phyloP scores from a whole-genome alignment of 495 filamentous ascomycete species.

The Penicillium ochrochloron region DNA sequence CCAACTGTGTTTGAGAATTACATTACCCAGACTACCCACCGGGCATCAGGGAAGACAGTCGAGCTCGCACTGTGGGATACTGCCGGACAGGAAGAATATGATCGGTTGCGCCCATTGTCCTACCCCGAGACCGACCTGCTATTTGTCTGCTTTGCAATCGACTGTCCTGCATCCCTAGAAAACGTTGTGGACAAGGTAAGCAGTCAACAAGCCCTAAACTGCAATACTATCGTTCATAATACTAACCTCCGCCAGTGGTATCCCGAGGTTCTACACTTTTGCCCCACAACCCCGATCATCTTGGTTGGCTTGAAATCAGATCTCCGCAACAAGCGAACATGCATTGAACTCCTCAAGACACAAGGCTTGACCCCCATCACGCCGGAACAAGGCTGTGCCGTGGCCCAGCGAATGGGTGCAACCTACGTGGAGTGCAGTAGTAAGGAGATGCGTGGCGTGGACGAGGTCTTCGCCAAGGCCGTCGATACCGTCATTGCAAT shows the following conservation, averaged over 20 bases:
- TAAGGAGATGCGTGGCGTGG: constrained; percentile 94
- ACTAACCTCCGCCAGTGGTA: constrained; percentile 74
- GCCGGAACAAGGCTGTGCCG: constrained; percentile 81
- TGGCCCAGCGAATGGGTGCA: constrained; percentile 91
- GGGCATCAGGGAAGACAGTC: constrained; percentile 84
- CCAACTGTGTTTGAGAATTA: constrained; percentile 99
- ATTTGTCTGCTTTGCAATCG: constrained; percentile 98
- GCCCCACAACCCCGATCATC: constrained; percentile 93
- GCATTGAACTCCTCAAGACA: constrained; percentile 97
- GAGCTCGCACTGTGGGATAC: constrained; percentile 99
- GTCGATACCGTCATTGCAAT: constrained; percentile 78
- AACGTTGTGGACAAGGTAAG: constrained; percentile 98
- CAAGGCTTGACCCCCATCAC: constrained; percentile 96
- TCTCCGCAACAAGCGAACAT: constrained; percentile 88
- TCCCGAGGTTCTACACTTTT: constrained; percentile 98
- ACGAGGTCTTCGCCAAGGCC: constrained; percentile 90
- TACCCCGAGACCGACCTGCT: constrained; percentile 98
- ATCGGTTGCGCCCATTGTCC: constrained; percentile 90
- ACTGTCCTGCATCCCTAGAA: constrained; percentile 96
- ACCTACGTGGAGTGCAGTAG: constrained; percentile 97
- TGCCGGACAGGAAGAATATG: constrained; percentile 98
- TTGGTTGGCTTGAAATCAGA: constrained; percentile 96
- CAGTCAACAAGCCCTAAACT: background rate
- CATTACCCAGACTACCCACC: constrained; percentile 92
- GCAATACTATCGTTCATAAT: background rate